Base-by-base conservation (phyloP, 257 asterid genomes). In the Rubia yunnanensis region DNA sequence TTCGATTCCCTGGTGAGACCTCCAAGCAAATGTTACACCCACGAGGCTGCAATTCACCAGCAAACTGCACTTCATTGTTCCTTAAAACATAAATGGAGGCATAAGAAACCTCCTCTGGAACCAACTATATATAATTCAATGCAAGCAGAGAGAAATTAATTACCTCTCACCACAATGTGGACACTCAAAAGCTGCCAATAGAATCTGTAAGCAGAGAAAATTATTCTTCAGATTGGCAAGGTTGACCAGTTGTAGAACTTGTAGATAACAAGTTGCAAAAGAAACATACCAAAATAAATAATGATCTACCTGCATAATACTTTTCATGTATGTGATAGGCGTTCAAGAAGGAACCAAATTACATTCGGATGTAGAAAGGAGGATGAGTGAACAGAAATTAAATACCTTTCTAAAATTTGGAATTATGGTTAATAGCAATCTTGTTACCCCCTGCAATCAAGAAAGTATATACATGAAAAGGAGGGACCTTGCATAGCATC, bases 111-210 rank as follows among this genome's bases (percentile, higher is more conserved):
- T 23, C 34, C 34, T 31, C 56, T 28, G 34, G 54, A 9, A 59
- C 69, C 39, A 48, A 67, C 13, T 28, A 5, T 31, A n/a, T n/a
- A 44, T 44, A 44, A 44, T 20, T 44, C 52, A 44, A 44, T 44
- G 20, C 52, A 44, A 44, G 52, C 52, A 44, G 52, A 44, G 15
- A 58, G 67, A 68, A 71, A 71, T 8, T 20, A 68, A 48, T 56
- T 85, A 94, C 99, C 97, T 94, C 78, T 94, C 99, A 73, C 85
- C 80, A 70, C 99, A 94, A 80, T 94, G 99, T 9, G 95, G 82
- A 76, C 99, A 94, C 60, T 90, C 99, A 78, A 94, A 90, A 52
- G 99, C 97, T 58, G 99, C 87, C 72, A 94, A 82, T 74, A 90
- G 69, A 73, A 94, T 80, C 99, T 94, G 91, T 44, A 73, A 60